Conservation (phyloP, 1,139 yeast genomes). For the Yamadazyma spencermartinsiae region DNA sequence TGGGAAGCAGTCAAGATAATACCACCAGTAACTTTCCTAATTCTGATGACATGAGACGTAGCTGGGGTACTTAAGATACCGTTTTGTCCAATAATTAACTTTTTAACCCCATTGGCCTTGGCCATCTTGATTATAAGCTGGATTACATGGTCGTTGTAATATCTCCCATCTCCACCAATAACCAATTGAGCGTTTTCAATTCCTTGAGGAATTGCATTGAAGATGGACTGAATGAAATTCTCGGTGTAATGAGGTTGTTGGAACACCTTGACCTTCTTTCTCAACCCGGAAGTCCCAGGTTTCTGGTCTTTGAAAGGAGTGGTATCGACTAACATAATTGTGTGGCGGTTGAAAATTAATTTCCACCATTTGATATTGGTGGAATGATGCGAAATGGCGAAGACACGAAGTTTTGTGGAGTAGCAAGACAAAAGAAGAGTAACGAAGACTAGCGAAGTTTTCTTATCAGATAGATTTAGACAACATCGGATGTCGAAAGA, state of each 20-base stretch:
- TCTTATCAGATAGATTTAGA: too few species aligned
- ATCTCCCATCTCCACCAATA: conserved; percentile 97
- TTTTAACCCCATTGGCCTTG: conserved; percentile 88
- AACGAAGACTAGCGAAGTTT: too few species aligned
- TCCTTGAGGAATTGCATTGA: conserved; percentile 91
- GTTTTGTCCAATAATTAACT: conserved; percentile 81
- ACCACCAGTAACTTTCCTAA: conserved; percentile 83
- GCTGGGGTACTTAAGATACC: conserved; percentile 96
- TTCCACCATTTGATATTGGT: too few species aligned
- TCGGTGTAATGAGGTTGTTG: conserved; percentile 83
- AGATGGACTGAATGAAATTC: conserved; percentile 86
- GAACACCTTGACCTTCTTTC: conserved; percentile 88
- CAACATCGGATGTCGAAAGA: too few species aligned
- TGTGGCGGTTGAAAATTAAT: background rate
- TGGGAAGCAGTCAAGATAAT: conserved; percentile 95
- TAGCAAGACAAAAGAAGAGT: too few species aligned
- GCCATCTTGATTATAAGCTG: conserved; percentile 80
- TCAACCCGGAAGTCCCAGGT: conserved; percentile 96
- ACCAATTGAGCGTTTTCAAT: conserved; percentile 72
- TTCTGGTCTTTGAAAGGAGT: conserved; percentile 86
- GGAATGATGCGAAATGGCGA: too few species aligned
- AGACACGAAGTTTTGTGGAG: too few species aligned
- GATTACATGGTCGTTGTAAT: conserved; percentile 78
- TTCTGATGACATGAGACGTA: conserved; percentile 87
- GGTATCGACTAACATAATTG: conserved; percentile 45